A percentile compares a stretch with the other conserved stretches of the same genome.
phyloP scores from a whole-genome alignment of 2,329 filamentous ascomycete genomes.

The Blumeria graminis region DNA sequence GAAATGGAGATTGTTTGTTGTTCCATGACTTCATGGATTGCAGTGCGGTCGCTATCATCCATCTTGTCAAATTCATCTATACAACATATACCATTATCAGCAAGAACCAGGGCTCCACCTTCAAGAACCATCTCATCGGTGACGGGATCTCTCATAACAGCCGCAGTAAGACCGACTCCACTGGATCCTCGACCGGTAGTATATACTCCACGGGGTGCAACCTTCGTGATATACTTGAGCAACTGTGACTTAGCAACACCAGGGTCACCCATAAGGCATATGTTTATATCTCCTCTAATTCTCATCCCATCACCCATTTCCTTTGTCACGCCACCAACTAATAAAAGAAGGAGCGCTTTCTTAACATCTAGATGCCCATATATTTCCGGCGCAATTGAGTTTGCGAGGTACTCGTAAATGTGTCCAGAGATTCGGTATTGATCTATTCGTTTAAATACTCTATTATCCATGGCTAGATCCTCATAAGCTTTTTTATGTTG shows the following conservation, averaged over 20 bases:
- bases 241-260: conserved; percentile 98
- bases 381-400: conserved; percentile 93
- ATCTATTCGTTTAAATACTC: conserved; percentile 62
- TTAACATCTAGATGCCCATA: conserved; percentile 93
- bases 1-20: conserved; percentile 69
- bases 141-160: conserved; percentile 59
- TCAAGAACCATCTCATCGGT: conserved; percentile 60
- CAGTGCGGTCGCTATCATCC: conserved; percentile 54
- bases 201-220: conserved; percentile 70
- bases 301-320: conserved; percentile 96
- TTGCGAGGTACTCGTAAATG: conserved; percentile 84
- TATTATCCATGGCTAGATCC: conserved; percentile 62
- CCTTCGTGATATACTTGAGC: conserved; percentile 95
- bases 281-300: conserved; percentile 96
- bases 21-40: conserved; percentile 74
- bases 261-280: conserved; percentile 96
- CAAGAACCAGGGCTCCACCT: conserved; percentile 54
- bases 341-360: conserved; percentile 81
- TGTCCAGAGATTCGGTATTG: conserved; percentile 66
- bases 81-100: conserved; percentile 63
- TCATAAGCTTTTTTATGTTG: conserved; percentile 99
- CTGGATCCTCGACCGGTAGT: conserved; percentile 64
- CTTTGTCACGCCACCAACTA: conserved; percentile 91
- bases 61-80: conserved; percentile 78
- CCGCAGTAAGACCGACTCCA: conserved; percentile 59